Percentiles rank a stretch among this genome's conserved stretches.
Conservation (phyloP, 306 rosid genomes). For the Trifolium subterraneum region DNA sequence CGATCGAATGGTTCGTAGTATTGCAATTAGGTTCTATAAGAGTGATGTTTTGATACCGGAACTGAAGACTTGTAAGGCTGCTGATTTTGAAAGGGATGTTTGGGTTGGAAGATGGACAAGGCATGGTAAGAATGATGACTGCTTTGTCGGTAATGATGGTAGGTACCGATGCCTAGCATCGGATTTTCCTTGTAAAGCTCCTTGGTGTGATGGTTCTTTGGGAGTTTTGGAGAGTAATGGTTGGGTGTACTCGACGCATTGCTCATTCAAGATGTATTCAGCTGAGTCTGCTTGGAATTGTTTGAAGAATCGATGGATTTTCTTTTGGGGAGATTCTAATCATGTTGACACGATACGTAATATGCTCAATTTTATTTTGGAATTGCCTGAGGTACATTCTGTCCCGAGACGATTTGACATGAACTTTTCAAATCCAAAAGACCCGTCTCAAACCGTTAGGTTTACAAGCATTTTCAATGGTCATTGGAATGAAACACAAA, state of each 20-base stretch:
- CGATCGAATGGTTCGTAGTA: constrained; percentile 60
- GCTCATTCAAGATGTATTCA: constrained; percentile 75
- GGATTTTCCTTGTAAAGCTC: constrained; percentile 73
- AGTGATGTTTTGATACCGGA: constrained; percentile 57
- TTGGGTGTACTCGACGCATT: constrained; percentile 93
- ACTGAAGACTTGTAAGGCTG: constrained; percentile 57
- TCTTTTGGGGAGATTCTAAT: constrained; percentile 99
- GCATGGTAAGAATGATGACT: constrained; percentile 73
- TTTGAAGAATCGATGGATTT: constrained; percentile 79
- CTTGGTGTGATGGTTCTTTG: constrained; percentile 92
- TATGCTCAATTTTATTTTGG: constrained; percentile 77
- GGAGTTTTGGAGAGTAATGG: constrained; percentile 94
- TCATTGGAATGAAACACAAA: constrained; percentile 92
- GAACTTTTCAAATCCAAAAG: constrained; percentile 80
- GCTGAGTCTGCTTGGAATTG: constrained; percentile 93
- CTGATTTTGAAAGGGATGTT: constrained; percentile 72
- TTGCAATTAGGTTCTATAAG: constrained; percentile 61
- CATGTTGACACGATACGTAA: constrained; percentile 93
- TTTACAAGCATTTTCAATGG: constrained; percentile 97
- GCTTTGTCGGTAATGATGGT: constrained; percentile 72
- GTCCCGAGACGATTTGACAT: constrained; percentile 87
- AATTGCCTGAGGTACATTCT: constrained; percentile 66
- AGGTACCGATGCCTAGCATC: constrained; percentile 72
- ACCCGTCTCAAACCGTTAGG: constrained; percentile 73
- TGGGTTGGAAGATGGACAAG: constrained; percentile 99